Evolutionary conservation across 495 filamentous ascomycete species (phyloP).

Genomic region (Annulohypoxylon moriforme): DNA sequence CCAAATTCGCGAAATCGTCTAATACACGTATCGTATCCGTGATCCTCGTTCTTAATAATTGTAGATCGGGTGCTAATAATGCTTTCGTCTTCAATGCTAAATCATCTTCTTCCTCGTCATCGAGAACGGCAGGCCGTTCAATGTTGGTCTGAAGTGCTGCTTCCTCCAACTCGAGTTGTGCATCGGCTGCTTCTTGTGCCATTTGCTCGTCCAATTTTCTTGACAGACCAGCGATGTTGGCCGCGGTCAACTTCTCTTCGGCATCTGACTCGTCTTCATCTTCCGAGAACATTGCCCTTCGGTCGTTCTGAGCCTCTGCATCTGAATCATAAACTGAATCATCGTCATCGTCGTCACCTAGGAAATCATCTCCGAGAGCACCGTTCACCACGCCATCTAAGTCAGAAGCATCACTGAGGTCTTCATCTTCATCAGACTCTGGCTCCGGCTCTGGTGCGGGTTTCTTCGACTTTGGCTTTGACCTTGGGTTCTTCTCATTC

Average conservation of each 20-base stretch:
- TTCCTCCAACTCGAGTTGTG: constrained; percentile 83
- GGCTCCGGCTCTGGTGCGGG: constrained; percentile 58
- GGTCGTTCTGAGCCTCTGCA: constrained; percentile 70
- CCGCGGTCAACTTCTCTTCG: constrained; percentile 91
- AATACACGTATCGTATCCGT: constrained; percentile 93
- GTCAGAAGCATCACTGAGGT: constrained; percentile 66
- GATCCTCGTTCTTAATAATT: constrained; percentile 88
- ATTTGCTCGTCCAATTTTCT: constrained; percentile 78
- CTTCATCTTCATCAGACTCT: constrained; percentile 66
- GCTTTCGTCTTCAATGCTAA: constrained; percentile 59
- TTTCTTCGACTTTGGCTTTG: constrained; percentile 62
- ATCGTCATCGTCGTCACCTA: constrained; percentile 67
- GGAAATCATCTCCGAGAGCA: constrained; percentile 65
- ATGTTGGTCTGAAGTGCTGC: constrained; percentile 96
- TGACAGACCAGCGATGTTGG: constrained; percentile 94
- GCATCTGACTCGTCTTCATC: constrained; percentile 91
- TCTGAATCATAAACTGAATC: constrained; percentile 82
- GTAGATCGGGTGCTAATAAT: constrained; percentile 84
- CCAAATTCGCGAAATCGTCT: constrained; percentile 83
- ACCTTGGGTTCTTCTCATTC: constrained; percentile 56
- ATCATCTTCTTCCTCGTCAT: constrained; percentile 60
- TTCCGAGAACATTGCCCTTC: constrained; percentile 85
- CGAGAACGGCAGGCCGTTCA: constrained; percentile 76
- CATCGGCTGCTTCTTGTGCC: constrained; percentile 77
- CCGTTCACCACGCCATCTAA: constrained; percentile 57